Conservation (phyloP, 2,329 filamentous ascomycete genomes). For the Xylariaceae sp. region DNA sequence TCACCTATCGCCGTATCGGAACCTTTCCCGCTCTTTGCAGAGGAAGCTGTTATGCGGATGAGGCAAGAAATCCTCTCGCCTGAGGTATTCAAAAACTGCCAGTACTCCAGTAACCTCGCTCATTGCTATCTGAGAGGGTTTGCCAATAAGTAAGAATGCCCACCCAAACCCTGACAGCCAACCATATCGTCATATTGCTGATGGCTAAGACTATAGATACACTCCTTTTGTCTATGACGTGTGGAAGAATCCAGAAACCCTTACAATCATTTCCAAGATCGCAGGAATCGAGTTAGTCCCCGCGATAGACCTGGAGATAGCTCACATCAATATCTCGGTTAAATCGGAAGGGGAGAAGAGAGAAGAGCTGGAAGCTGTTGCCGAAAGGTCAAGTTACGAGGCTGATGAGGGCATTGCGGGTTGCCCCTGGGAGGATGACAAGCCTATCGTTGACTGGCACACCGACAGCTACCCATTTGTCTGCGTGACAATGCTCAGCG, state of each 20-base stretch:
- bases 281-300: constrained; percentile 62
- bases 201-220: constrained; percentile 49
- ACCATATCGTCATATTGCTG: constrained; percentile 8
- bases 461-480: constrained; percentile 72
- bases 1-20: constrained; percentile 70
- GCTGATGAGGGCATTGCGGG: constrained; percentile 41
- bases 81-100: constrained; percentile 62
- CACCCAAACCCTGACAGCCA: not conserved
- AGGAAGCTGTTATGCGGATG: constrained; percentile 67
- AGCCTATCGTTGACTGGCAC: constrained; percentile 68
- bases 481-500: constrained; percentile 72
- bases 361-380: constrained; percentile 49
- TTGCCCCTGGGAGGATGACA: constrained; percentile 52
- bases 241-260: constrained; percentile 52
- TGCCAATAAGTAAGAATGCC: constrained; percentile 53
- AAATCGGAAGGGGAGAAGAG: constrained; percentile 56
- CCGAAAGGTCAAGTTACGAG: constrained; percentile 41
- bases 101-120: constrained; percentile 66
- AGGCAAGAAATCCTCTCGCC: constrained; percentile 66
- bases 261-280: constrained; percentile 56
- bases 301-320: constrained; percentile 62
- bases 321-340: constrained; percentile 61
- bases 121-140: constrained; percentile 49
- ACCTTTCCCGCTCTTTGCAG: constrained; percentile 68
- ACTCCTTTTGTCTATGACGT: constrained; percentile 68